phyloP scores from a whole-genome alignment of 2,329 filamentous ascomycete genomes.

The Penicillium sp. region DNA sequence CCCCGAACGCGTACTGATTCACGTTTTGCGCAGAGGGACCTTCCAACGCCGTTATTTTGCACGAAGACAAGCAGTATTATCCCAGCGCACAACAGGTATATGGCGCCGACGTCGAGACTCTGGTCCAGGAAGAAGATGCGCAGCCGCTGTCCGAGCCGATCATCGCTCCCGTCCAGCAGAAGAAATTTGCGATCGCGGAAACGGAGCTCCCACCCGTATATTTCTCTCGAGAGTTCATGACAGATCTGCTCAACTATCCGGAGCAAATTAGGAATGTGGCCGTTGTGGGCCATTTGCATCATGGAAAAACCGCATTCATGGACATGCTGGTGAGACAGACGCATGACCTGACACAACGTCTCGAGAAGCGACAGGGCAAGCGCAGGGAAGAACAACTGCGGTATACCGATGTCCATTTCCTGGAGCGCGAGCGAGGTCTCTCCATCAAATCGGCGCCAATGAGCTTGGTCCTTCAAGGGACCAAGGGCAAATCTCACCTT shows the following conservation, averaged over 20 bases:
- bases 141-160: slow-evolving; percentile 90
- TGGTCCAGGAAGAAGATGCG: slow-evolving; percentile 95
- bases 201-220: slow-evolving; percentile 80
- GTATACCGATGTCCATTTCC: slow-evolving; percentile 86
- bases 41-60: slow-evolving; percentile 93
- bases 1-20: slow-evolving; percentile 21
- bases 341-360: slow-evolving; percentile 72
- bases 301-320: slow-evolving; percentile 97
- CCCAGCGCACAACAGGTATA: slow-evolving; percentile 96
- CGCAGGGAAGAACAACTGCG: slow-evolving; percentile 82
- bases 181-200: slow-evolving; percentile 94
- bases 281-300: slow-evolving; percentile 86
- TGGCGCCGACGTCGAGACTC: slow-evolving; percentile 85
- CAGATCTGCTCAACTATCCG: slow-evolving; percentile 91
- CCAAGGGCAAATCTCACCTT: slow-evolving; percentile 89
- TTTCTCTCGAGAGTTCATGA: slow-evolving; percentile 87
- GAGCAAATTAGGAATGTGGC: slow-evolving; percentile 92
- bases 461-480: slow-evolving; percentile 82
- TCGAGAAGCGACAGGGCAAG: slow-evolving; percentile 75
- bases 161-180: slow-evolving; percentile 84
- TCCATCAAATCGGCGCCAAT: slow-evolving; percentile 93
- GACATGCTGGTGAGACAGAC: slow-evolving; percentile 97
- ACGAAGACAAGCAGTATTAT: slow-evolving; percentile 99
- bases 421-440: slow-evolving; percentile 83
- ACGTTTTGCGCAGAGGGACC: slow-evolving; percentile 63